Base-by-base conservation (phyloP, 2,329 filamentous ascomycete genomes). In the Paecilomyces niveus region DNA sequence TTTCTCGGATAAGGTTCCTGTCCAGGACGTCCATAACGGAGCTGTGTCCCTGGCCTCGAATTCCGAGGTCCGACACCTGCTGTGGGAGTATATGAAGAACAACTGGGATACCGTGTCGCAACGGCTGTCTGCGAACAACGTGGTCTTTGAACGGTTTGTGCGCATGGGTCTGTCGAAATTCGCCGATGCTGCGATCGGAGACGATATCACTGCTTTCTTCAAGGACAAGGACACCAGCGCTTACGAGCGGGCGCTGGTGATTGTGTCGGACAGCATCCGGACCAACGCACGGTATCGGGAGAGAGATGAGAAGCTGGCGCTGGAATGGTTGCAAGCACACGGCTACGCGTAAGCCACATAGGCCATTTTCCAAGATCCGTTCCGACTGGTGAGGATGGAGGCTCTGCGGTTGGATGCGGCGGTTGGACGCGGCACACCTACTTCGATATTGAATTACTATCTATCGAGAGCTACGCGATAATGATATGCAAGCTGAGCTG, bases 121-220 rank as follows among this genome's bases (percentile, higher is more conserved):
- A 60, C 89, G 88, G 73, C 81, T 97, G 57, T 86, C 84, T 71
- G 81, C 81, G 50, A 97, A 97, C 77, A 89, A 91, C 62, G 88
- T 97, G 31, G 85, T 97, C 2, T 80, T 97, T 15, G 93, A 99
- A 76, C 87, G 93, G 54, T 96, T 96, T 76, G 78, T 99, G 66
- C 87, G 89, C 65, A 80, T 89, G 65, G 86, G 86, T 52, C 78
- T 99, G 65, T 85, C 85, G 68, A 89, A 89, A 70, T 97, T 95
- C 72, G 85, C 89, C 2, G 87, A 91, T 66, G 76, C 80, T 13
- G 82, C 83, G 62, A 81, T 85, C 15, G 83, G 90, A 62, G 81
- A 85, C 63, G 91, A 97, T 57, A 94, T 99, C 67, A 81, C 87
- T 54, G 73, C 77, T 2, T 99, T 99, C 81, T 99, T 97, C 80